Base-by-base conservation (phyloP, 345 rosid genomes). In the Citrus mangshanensis region DNA sequence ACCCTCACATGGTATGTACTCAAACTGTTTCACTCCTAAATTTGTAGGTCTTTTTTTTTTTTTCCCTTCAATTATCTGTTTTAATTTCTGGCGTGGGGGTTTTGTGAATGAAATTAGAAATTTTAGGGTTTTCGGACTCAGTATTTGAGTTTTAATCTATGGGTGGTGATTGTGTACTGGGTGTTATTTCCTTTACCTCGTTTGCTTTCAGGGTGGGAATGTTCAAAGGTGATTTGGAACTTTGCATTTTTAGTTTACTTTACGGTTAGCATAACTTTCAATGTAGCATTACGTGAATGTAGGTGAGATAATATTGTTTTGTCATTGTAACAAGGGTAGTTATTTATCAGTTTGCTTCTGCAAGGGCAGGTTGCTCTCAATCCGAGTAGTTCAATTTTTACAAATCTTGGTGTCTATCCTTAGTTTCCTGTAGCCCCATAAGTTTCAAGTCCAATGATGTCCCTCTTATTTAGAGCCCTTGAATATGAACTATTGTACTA, bases 1-100 rank as follows among this genome's bases (percentile, higher is more conserved):
- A 92, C 79, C 99, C 99, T 81, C 99, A 97, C 90, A 97, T 97
- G 99, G 99, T 97, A 85, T 19, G 98, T 94, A 85, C n/a, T 38
- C 38, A 4, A 4, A 46, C n/a, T 0, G 24, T 37, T 24, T 32
- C 30, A 35, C 34, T 58, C n/a, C 8, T 49, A 4, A 2, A 10
- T 9, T 37, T 68, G 40, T 61, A 65, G 35, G 68, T 25, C 62
- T 62, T 60, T 61, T 14, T 40, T 40, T 28, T 34, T 40, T 24
- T 25, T 37, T 46, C 18, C 51, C n/a, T 65, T 64, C 49, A 37
- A 37, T 37, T 37, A 37, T 7, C 40, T 42, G 49, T 42, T 9
- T 42, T 46, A 3, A 9, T 70, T 28, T 28, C 60, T 22, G 13
- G 9, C 35, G 24, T n/a, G 38, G 8, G 76, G 24, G 7, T 71